Conservation (phyloP, 1,139 yeast species). For the Yamadazyma trypodendri region DNA sequence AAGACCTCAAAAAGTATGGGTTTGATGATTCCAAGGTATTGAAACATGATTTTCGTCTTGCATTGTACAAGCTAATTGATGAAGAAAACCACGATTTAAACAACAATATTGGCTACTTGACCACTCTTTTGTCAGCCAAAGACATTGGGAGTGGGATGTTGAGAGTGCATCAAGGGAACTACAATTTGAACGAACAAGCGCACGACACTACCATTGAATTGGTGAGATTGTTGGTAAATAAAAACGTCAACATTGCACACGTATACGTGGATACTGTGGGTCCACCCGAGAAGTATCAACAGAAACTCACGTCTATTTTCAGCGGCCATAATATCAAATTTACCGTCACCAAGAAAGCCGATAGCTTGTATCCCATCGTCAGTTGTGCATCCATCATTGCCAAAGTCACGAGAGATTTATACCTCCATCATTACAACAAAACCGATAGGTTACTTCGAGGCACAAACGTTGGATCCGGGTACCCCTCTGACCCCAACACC, state of each 20-base stretch:
- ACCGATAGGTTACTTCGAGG: slow-evolving; percentile 22
- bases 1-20: slow-evolving; percentile 57
- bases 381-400: slow-evolving; percentile 98
- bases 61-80: slow-evolving; percentile 61
- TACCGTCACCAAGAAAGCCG: slow-evolving; percentile 95
- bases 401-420: slow-evolving; percentile 87
- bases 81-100: slow-evolving; percentile 41
- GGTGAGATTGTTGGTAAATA: slow-evolving; percentile 57
- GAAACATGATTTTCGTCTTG: slow-evolving; percentile 67
- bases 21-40: slow-evolving; percentile 92
- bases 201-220: slow-evolving; percentile 88
- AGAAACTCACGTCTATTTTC: slow-evolving; percentile 65
- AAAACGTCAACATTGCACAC: slow-evolving; percentile 64
- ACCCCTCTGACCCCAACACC: slow-evolving; percentile 91
- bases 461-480: slow-evolving; percentile 76
- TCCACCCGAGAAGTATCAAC: slow-evolving; percentile 83
- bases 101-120: slow-evolving; percentile 80
- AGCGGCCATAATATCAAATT: slow-evolving; percentile 57
- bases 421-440: slow-evolving; percentile 42
- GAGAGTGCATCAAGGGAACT: slow-evolving; percentile 52
- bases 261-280: slow-evolving; percentile 96
- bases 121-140: slow-evolving; percentile 78
- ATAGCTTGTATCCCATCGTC: slow-evolving; percentile 88
- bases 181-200: slow-evolving; percentile 92
- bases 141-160: slow-evolving; percentile 92